Conservation (phyloP, 2,329 filamentous ascomycete species). For the Pseudogymnoascus verrucosus region DNA sequence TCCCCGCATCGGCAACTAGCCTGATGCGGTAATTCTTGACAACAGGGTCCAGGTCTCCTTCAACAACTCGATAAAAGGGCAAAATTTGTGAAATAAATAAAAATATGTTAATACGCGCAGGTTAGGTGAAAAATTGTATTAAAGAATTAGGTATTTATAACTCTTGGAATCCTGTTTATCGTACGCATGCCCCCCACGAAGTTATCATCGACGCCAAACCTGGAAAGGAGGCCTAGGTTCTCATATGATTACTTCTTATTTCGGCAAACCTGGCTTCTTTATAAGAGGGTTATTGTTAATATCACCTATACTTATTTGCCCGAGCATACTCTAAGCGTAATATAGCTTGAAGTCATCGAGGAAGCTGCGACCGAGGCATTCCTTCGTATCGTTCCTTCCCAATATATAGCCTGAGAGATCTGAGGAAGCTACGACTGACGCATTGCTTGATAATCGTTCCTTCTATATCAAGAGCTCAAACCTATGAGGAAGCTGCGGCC, state of each 20-base stretch:
- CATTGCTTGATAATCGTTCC: not conserved
- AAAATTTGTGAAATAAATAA: not conserved
- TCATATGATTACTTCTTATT: not conserved
- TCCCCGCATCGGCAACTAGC: conserved; percentile 1
- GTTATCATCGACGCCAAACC: not conserved
- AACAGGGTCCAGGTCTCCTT: not conserved
- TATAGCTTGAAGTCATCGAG: not conserved
- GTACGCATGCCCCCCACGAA: not conserved
- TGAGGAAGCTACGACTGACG: not conserved
- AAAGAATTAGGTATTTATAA: not conserved
- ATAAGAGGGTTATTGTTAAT: not conserved
- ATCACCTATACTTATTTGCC: not conserved
- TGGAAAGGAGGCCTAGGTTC: not conserved
- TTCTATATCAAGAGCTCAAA: not conserved
- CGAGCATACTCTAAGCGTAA: not conserved
- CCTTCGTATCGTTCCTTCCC: not conserved
- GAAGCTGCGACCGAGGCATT: not conserved
- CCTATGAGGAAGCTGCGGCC: too few species aligned
- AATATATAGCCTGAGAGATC: not conserved
- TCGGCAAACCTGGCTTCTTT: not conserved
- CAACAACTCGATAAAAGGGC: not conserved
- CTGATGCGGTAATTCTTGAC: not conserved
- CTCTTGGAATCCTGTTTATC: not conserved
- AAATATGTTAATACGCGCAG: not conserved
- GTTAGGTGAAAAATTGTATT: not conserved